Evolutionary conservation across 2,329 filamentous ascomycete species (phyloP), one percentile per base, ranked within the genome.

Genomic region (Thelonectria discophora): DNA sequence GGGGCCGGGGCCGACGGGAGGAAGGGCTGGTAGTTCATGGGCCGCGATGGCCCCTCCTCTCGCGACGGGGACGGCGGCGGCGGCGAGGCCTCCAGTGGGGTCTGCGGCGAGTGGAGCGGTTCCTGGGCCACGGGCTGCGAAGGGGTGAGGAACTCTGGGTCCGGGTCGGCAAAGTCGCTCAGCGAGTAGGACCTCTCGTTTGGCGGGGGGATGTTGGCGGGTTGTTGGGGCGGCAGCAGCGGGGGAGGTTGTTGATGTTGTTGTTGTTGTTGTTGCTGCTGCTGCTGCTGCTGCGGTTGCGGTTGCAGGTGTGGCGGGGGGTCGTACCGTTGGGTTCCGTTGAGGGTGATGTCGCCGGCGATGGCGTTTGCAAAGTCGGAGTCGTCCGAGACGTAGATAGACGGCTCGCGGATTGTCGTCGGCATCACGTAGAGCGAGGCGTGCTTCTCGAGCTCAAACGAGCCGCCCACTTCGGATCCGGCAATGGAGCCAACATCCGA

Each of bases 361-460:
- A 78, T 69, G 11, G 75, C 73, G 18, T 71, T 74, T 3, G 82
- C 78, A 61, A 81, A 83, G 24, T 84, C 80, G 8, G 82, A 85
- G 61, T 87, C 85, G 63, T 88, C 86, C 1, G 84, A 84, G 10
- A 88, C 82, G 68, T 88, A 88, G 48, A 88, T 86, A 3, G 84
- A 86, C 1, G 85, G 84, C 64, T 87, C 84, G 37, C 85, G 79
- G 51, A 76, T 79, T 0, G 75, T 73, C 4, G 75, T 69, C 5
- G 78, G 74, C 67, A 74, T 70, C 12, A 77, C 77, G 63, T 87
- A 86, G 1, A 87, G 75, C 1, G 86, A 88, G 1, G 85, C 79
- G 66, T 88, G 86, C n/a, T 84, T 82, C 72, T 90, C 87, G 3
- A 89, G 78, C 56, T 88, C 85, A 59, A 89, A 89, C 0, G 87